These are phyloP conservation scores for Phylloporus arenicola DNA, from an alignment of 768 basidiomycete species.

Conservation along the genomic window DNA sequence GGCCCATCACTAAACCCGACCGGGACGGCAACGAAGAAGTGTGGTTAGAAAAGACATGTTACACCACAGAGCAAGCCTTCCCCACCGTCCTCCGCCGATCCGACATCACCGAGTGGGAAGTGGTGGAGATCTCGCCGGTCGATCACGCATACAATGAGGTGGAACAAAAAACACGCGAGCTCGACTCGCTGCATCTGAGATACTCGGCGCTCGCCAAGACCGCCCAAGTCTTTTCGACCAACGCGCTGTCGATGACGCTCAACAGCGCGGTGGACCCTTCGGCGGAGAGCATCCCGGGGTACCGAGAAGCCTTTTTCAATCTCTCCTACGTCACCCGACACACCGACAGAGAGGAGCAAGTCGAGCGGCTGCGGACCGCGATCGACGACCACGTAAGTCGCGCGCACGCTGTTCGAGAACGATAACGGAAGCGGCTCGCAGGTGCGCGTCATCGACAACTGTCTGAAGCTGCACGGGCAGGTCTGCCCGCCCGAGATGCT, in stretches of 20 bases:
- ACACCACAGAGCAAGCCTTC: constrained; percentile 82
- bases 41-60: constrained; percentile 88
- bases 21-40: constrained; percentile 65
- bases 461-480: constrained; percentile 75
- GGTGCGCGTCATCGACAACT: constrained; percentile 78
- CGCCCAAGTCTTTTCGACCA: constrained; percentile 66
- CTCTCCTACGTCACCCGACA: constrained; percentile 61
- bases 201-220: constrained; percentile 80
- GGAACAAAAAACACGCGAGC: constrained; percentile 71
- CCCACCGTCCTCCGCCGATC: constrained; percentile 89
- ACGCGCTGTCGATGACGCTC: constrained; percentile 77
- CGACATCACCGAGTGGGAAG: constrained; percentile 67
- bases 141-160: constrained; percentile 81
- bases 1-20: constrained; percentile 58
- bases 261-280: constrained; percentile 86
- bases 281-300: constrained; percentile 64
- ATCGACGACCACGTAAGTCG: constrained; percentile 76
- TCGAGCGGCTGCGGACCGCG: constrained; percentile 65
- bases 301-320: constrained; percentile 72
- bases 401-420: neutral
- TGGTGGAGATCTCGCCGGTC: constrained; percentile 79
- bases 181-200: constrained; percentile 59
- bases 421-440: constrained; percentile 25
- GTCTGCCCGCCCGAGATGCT: constrained; percentile 84
- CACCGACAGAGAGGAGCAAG: constrained; percentile 63